phyloP scores from a whole-genome alignment of 2,329 filamentous ascomycete genomes.

The Fusarium buharicum region DNA sequence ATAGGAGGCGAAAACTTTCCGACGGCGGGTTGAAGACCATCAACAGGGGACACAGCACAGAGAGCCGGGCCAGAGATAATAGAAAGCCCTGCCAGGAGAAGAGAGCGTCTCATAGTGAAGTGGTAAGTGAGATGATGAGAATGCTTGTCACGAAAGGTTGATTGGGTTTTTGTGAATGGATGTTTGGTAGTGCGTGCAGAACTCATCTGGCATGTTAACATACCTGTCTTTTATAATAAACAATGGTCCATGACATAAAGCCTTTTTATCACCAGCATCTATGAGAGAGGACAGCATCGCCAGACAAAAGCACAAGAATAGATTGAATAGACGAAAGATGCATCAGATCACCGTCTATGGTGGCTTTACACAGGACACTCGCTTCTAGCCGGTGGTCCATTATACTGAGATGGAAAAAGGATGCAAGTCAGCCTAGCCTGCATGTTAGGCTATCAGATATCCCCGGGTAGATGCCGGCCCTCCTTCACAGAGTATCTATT shows the following conservation, averaged over 20 bases:
- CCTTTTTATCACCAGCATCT: background rate
- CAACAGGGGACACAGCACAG: background rate
- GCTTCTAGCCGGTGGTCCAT: background rate
- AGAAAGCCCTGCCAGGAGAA: background rate
- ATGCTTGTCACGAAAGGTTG: background rate
- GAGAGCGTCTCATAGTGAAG: background rate
- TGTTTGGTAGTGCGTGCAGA: background rate
- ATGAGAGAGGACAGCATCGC: background rate
- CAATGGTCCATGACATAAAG: background rate
- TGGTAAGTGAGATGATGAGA: background rate
- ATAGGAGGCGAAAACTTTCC: background rate
- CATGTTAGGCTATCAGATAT: background rate
- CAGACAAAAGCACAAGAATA: background rate
- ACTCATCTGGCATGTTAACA: background rate
- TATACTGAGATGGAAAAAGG: background rate
- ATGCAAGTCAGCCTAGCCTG: background rate
- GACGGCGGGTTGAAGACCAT: background rate
- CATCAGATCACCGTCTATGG: background rate
- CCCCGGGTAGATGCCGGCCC: background rate
- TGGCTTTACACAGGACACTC: background rate
- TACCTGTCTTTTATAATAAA: background rate
- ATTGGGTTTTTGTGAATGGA: background rate
- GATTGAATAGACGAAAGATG: background rate
- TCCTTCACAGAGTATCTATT: background rate
- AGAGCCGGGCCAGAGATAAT: background rate